A percentile compares a stretch with the other conserved stretches of the same genome.
Evolutionary conservation across 2,329 filamentous ascomycete species (phyloP).

Genomic region (Fusarium verticillioides): DNA sequence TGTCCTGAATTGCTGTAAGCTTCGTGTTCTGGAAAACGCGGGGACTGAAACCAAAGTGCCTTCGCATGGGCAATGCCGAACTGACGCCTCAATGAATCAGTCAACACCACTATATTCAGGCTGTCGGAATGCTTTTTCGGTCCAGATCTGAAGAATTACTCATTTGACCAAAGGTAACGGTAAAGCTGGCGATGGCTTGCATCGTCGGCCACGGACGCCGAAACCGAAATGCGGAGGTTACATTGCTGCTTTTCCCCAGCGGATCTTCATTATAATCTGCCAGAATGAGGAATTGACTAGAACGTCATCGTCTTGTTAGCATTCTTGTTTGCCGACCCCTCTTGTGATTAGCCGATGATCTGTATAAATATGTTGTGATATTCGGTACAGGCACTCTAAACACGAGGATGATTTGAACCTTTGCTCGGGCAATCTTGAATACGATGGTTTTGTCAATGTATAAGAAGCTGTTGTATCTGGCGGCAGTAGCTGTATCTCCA

Average conservation of each 20-base stretch:
- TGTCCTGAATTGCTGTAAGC: neutral
- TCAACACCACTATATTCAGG: neutral
- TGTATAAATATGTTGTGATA: neutral
- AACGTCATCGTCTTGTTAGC: neutral
- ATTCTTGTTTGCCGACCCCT: neutral
- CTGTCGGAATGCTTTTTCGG: neutral
- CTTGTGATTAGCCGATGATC: neutral
- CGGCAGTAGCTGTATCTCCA: neutral
- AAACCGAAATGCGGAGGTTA: constrained; percentile 13
- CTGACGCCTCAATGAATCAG: rapidly evolving
- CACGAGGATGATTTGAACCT: too few relatives aligned
- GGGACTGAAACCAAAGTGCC: rapidly evolving
- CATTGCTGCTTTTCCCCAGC: neutral
- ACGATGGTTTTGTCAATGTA: too few relatives aligned
- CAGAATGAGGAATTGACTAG: neutral
- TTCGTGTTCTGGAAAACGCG: neutral
- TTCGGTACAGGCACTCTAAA: too few relatives aligned
- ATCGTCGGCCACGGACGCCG: neutral
- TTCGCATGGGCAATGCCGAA: rapidly evolving
- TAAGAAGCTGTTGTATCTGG: too few relatives aligned
- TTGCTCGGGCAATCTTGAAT: too few relatives aligned
- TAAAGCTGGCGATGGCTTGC: neutral
- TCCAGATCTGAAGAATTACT: neutral
- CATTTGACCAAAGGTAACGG: rapidly evolving
- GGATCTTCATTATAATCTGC: neutral